Evolutionary conservation across 495 filamentous ascomycete species (phyloP), one percentile per base, ranked within the genome.

Genomic region (Penicillium fimorum): DNA sequence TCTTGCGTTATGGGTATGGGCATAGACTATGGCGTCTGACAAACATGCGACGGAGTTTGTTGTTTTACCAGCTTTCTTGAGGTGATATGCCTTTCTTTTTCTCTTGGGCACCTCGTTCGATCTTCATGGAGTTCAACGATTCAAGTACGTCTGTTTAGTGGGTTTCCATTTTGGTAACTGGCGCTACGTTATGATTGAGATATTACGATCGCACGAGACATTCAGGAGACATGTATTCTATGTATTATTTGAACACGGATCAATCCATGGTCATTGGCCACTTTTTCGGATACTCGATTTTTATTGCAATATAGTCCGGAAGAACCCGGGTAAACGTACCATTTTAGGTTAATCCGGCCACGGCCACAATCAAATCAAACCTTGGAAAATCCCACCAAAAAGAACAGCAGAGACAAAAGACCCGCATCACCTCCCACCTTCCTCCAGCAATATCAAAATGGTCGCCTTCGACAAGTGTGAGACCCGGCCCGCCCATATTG

Each of bases 401-500:
- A 64, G 61, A 50, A 60, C 53, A 54, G 55, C 56, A 60, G 56
- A 55, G 38, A 58, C 58, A 53, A 62, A 64, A 64, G 67, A 63
- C 66, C 62, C 64, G 63, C 62, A 58, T 62, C 58, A 56, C 45
- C 60, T 62, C 64, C 64, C 64, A 58, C 56, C 61, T 45, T 37
- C 55, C 32, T 52, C 27, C 51, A 66, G 59, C 57, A 64, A 54
- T 45, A 54, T 47, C 52, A 71, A 70, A 57, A 82, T 82, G 79
- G 73, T 75, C 62, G 75, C 80, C 52, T 82, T 81, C 61, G 80
- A 82, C 69, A 78, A 76, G 65, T 80, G 79, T 70, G 76, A 79
- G 56, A 79, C 78, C 61, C 83, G 95, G 70, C 93, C 95, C 51
- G 89, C 90, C 61, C 82, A 92, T 70, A 95, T 99, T 73, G 89